Base-by-base conservation (phyloP, 163 green algal genomes). In the Coccomyxa subellipsoidea region DNA sequence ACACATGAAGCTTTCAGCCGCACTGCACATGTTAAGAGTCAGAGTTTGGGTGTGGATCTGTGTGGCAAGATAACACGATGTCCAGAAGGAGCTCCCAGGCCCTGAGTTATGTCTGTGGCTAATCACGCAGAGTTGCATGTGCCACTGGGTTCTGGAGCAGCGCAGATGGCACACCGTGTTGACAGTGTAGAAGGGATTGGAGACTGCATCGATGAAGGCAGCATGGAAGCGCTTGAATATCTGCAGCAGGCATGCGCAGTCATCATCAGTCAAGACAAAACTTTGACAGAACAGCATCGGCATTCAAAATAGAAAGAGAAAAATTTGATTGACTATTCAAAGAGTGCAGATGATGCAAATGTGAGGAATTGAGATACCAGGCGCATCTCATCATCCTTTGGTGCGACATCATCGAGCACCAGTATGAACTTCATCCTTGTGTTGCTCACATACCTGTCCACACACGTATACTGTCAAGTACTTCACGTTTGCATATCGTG, bases 361-460 rank as follows among this genome's bases (percentile, higher is more conserved):
- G n/a, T n/a, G n/a, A n/a, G n/a, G n/a, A n/a, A n/a, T n/a, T 38
- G 32, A 77, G 86, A 76, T 76, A 92, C 89, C 79, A 83, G 81
- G 40, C 87, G 83, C 54, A 94, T 81, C 21, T 93, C 88, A 18
- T 92, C 90, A 0, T 94, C 91, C 69, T 89, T 93, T 37, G 86
- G 71, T 12, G 86, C 76, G 3, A 75, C 38, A 35, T 94, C 89
- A 70, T 93, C 89, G 7, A 90, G 54, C 27, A 95, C 89, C 29
- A 93, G n/a, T 0, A 96, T 81, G 54, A 96, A 92, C 86, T 95
- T 96, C 36, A 90, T 81, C 29, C 88, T 80, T 0, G 91, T 95
- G 82, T 94, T 96, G 85, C 81, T 96, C 35, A 95, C 82, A 82
- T 92, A 96, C 38, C 88, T 91, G 85, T 54, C 69, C 15, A 82